Conservation (phyloP, 1,139 yeast species). For the Blastobotrys persicus region DNA sequence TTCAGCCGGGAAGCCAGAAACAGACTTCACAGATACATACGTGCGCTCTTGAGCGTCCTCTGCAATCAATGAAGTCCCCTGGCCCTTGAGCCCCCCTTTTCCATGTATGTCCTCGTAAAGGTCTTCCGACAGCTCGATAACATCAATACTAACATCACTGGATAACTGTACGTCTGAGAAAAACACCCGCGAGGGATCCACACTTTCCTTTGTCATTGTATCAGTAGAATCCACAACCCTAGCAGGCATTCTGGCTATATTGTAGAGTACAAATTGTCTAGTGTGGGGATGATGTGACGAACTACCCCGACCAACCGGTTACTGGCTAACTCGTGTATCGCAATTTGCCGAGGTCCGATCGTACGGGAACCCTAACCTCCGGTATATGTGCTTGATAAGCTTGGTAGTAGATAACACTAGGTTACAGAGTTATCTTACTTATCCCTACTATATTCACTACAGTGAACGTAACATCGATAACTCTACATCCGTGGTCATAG, state of each 20-base stretch:
- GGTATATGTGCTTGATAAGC: no score
- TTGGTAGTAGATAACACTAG: no score
- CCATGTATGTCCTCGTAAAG: constrained; percentile 19
- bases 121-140: constrained; percentile 18
- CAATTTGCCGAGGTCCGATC: not conserved
- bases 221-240: not conserved
- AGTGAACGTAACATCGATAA: no score
- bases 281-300: not conserved
- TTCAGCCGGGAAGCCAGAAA: constrained; percentile 15
- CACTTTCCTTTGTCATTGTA: not conserved
- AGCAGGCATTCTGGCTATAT: constrained; percentile 3
- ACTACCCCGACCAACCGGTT: not conserved
- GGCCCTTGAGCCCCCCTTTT: constrained; percentile 1
- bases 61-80: constrained; percentile 4
- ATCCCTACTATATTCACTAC: no score
- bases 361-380: not conserved
- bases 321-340: not conserved
- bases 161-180: not conserved
- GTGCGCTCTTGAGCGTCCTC: constrained; percentile 8
- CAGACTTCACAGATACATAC: constrained; percentile 20
- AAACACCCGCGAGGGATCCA: not conserved
- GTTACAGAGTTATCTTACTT: no score
- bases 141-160: constrained; percentile 10
- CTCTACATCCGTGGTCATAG: no score
- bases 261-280: not conserved